A percentile compares a stretch with the other conserved stretches of the same genome.
Conservation (phyloP, 768 basidiomycete genomes). For the Russula dissimulans region DNA sequence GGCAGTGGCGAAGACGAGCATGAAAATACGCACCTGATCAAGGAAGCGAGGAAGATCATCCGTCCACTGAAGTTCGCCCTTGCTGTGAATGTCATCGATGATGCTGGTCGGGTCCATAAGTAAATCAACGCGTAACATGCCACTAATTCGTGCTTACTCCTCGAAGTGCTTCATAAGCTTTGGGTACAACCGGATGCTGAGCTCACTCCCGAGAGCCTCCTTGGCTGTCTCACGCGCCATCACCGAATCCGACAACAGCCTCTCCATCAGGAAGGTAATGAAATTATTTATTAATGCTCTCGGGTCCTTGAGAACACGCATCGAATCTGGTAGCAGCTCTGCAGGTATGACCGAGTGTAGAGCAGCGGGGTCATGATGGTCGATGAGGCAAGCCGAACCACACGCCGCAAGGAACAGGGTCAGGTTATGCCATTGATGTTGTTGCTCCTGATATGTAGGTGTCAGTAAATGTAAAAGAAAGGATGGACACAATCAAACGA, state of each 20-base stretch:
- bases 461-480: conserved; percentile 11
- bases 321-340: conserved; percentile 57
- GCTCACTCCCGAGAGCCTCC: conserved; percentile 73
- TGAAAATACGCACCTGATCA: conserved; percentile 50
- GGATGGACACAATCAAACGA: background rate
- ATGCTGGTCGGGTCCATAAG: conserved; percentile 31
- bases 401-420: conserved; percentile 68
- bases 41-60: conserved; percentile 46
- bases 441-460: conserved; percentile 49
- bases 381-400: conserved; percentile 54
- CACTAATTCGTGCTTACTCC: conserved; percentile 40
- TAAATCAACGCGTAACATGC: background rate
- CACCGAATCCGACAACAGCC: conserved; percentile 53
- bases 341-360: conserved; percentile 47
- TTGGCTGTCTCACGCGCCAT: conserved; percentile 69
- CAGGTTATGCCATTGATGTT: conserved; percentile 79
- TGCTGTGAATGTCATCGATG: conserved; percentile 42
- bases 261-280: conserved; percentile 56
- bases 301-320: conserved; percentile 56
- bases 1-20: background rate
- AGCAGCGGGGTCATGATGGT: conserved; percentile 41
- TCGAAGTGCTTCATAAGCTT: conserved; percentile 64
- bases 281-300: conserved; percentile 53
- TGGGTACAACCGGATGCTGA: conserved; percentile 60
- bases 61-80: conserved; percentile 34